These are phyloP conservation scores for Leishmania turanica DNA, from an alignment of 208 protist genomes.

Conservation along the genomic window DNA sequence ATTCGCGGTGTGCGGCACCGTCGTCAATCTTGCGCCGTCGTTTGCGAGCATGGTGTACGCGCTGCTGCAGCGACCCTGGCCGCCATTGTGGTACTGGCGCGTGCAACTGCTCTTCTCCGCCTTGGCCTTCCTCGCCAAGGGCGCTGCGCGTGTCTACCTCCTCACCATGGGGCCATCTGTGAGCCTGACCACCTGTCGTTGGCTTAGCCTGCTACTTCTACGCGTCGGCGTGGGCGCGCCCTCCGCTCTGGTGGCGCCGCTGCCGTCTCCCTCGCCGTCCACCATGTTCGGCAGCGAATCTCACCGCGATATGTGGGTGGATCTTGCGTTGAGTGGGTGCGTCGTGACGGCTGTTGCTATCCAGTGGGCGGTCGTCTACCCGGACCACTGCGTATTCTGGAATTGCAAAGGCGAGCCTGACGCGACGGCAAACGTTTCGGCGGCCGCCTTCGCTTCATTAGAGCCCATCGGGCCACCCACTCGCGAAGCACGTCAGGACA, in stretches of 20 bases:
- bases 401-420: neutral
- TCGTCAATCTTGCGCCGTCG: slow-evolving; percentile 43
- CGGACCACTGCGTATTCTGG: slow-evolving; percentile 10
- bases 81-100: slow-evolving; percentile 32
- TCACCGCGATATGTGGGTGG: slow-evolving; percentile 14
- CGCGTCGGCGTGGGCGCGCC: neutral
- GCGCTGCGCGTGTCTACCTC: slow-evolving; percentile 18
- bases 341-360: slow-evolving; percentile 11
- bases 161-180: neutral
- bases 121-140: slow-evolving; percentile 37
- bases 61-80: slow-evolving; percentile 45
- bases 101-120: slow-evolving; percentile 24
- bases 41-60: slow-evolving; percentile 34
- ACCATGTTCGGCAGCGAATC: neutral
- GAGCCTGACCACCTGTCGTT: slow-evolving; percentile 1
- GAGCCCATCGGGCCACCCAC: neutral
- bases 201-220: slow-evolving; percentile 9
- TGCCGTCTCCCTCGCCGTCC: neutral
- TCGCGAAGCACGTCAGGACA: neutral
- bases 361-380: slow-evolving; percentile 25
- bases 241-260: neutral
- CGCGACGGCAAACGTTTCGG: neutral
- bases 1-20: slow-evolving; percentile 44
- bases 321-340: slow-evolving; percentile 17
- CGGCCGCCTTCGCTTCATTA: neutral